Evolutionary conservation across 1,139 yeast species (phyloP).

Genomic region (Kluyveromyces sp.): DNA sequence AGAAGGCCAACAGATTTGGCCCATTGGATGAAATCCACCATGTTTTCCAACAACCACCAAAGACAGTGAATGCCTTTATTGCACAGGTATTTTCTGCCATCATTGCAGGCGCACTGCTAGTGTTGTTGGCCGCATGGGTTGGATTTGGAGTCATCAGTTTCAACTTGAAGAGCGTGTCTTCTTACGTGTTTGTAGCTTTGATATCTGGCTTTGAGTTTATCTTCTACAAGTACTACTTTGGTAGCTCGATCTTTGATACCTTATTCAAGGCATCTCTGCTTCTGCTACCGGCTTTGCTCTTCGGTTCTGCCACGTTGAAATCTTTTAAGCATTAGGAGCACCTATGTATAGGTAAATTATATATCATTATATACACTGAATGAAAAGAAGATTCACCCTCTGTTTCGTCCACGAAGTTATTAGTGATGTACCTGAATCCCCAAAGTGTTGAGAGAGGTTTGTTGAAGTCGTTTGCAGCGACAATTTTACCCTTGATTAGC

Average conservation of each 20-base stretch:
- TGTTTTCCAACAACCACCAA: slow-evolving; percentile 50
- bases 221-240: slow-evolving; percentile 62
- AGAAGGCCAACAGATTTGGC: slow-evolving; percentile 12
- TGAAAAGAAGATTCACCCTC: neutral
- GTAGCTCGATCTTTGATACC: slow-evolving; percentile 65
- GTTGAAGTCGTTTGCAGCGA: slow-evolving; percentile 47
- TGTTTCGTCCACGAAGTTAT: slow-evolving; percentile 32
- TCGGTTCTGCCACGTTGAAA: slow-evolving; percentile 61
- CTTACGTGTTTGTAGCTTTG: slow-evolving; percentile 39
- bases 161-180: slow-evolving; percentile 14
- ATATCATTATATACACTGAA: too few species aligned
- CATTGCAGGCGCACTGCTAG: slow-evolving; percentile 35
- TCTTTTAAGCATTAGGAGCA: neutral
- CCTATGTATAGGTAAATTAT: too few species aligned
- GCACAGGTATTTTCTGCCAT: slow-evolving; percentile 51
- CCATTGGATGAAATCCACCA: slow-evolving; percentile 59
- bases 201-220: slow-evolving; percentile 54
- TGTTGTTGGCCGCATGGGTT: slow-evolving; percentile 45
- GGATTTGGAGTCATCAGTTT: slow-evolving; percentile 38
- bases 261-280: slow-evolving; percentile 46
- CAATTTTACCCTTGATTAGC: slow-evolving; percentile 75
- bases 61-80: slow-evolving; percentile 45
- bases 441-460: slow-evolving; percentile 37
- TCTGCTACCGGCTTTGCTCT: slow-evolving; percentile 45
- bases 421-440: slow-evolving; percentile 49